Percentiles rank a stretch among this genome's conserved stretches.
phyloP scores from a whole-genome alignment of 2,329 filamentous ascomycete genomes.

The Zymoseptoria brevis region DNA sequence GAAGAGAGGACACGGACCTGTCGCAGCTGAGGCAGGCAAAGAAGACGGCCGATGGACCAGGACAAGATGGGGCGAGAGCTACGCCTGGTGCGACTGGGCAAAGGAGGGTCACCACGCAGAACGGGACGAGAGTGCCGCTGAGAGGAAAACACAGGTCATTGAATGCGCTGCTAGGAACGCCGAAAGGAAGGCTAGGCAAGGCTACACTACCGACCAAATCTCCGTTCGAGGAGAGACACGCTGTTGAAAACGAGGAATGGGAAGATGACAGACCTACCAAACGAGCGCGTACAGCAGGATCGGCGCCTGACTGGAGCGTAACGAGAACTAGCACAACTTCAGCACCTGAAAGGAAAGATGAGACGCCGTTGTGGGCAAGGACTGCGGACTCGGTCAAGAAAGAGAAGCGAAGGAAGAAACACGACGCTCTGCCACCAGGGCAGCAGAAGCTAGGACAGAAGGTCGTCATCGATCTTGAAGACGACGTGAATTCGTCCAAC shows the following conservation, averaged over 20 bases:
- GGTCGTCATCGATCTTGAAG: slow-evolving; percentile 31
- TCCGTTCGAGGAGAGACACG: slow-evolving; percentile 54
- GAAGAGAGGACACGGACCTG: slow-evolving; percentile 67
- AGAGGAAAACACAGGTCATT: slow-evolving; percentile 45
- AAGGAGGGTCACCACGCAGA: not conserved
- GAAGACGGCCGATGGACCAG: slow-evolving; percentile 32
- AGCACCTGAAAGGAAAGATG: slow-evolving; percentile 7
- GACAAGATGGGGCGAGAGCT: not conserved
- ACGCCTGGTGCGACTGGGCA: not conserved
- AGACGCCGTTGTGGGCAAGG: slow-evolving; percentile 20
- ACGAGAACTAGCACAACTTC: slow-evolving; percentile 10
- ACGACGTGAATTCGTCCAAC: slow-evolving; percentile 26
- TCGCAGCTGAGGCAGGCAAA: slow-evolving; percentile 66
- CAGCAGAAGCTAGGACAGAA: slow-evolving; percentile 21
- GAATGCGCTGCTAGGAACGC: slow-evolving; percentile 57
- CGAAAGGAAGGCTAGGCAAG: slow-evolving; percentile 56
- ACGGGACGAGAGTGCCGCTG: not conserved
- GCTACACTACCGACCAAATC: slow-evolving; percentile 51
- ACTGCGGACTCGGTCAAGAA: slow-evolving; percentile 19
- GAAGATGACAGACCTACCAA: slow-evolving; percentile 32
- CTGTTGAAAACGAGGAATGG: slow-evolving; percentile 25
- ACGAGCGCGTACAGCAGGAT: slow-evolving; percentile 28
- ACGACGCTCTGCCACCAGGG: slow-evolving; percentile 4
- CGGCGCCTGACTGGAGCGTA: slow-evolving; percentile 14
- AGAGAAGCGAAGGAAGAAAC: slow-evolving; percentile 12